phyloP scores from a whole-genome alignment of 352 stramenopile species.

The Phytophthora cajani region DNA sequence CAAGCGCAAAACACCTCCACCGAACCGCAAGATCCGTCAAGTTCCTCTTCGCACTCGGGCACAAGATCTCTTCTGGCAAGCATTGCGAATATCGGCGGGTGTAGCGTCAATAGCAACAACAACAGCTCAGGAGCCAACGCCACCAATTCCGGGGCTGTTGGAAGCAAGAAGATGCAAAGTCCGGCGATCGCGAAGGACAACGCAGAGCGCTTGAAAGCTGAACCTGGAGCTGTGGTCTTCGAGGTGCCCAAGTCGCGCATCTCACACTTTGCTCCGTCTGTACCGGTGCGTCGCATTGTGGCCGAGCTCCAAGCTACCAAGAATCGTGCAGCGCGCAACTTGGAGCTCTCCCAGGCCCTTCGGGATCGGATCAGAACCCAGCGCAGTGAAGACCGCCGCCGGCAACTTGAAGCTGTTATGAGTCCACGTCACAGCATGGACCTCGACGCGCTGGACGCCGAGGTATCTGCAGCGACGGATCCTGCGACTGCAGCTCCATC shows the following conservation, averaged over 20 bases:
- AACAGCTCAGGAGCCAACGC: conserved; percentile 6
- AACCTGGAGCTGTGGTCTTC: conserved; percentile 28
- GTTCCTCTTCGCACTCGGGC: conserved; percentile 14
- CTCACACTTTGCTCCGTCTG: conserved; percentile 67
- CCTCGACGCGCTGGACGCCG: conserved; percentile 24
- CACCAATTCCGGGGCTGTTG: conserved; percentile 1
- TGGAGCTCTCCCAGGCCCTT: conserved; percentile 73
- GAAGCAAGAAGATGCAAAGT: conserved; percentile 55
- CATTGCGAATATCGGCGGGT: conserved; percentile 3
- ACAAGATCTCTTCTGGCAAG: conserved; percentile 22
- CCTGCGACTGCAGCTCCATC: background rate
- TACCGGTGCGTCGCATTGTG: conserved; percentile 70
- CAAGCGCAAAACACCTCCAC: conserved; percentile 11
- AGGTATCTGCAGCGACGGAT: conserved; percentile 14
- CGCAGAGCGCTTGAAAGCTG: conserved; percentile 11
- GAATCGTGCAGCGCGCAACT: conserved; percentile 58
- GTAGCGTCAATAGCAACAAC: conserved; percentile 19
- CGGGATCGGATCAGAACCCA: conserved; percentile 59
- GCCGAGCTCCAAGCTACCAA: conserved; percentile 73
- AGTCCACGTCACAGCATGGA: conserved; percentile 42
- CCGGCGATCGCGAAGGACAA: conserved; percentile 35
- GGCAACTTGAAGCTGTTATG: conserved; percentile 50
- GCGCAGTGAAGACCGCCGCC: conserved; percentile 46
- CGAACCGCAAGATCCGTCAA: conserved; percentile 22
- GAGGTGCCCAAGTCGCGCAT: conserved; percentile 57